Base-by-base conservation (phyloP, 352 stramenopile species). In the Pythium pyrilobum region DNA sequence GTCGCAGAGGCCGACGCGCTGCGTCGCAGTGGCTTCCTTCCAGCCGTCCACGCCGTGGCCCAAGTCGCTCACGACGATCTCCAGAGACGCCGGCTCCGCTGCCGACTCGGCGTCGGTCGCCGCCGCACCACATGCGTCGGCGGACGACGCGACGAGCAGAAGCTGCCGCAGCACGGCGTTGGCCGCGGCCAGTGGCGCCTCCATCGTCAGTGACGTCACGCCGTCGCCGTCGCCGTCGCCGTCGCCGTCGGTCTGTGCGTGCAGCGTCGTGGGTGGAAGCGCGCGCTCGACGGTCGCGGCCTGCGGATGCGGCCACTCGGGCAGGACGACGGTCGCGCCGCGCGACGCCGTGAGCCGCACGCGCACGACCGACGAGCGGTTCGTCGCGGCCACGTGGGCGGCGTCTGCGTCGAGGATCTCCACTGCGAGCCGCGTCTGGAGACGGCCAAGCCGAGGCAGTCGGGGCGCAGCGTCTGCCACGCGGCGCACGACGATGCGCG, bases 21-120 rank as follows among this genome's bases (percentile, higher is more conserved):
- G 8, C 3, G 24, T 38, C 7, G 41, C n/a, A 10, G 32, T 18
- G 13, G 27, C 31, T 6, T 24, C 29, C 37, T 58, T 4, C 50
- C 38, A 51, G 2, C 16, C 41, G 7, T 1, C 16, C 29, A 43
- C 31, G 2, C 40, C 50, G 13, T 57, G 38, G n/a, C 40, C 51
- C 21, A 58, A 23, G n/a, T 58, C 51, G 10, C 23, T 58, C 31
- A 58, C 51, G 25, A 28, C n/a, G 24, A 58, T 20, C n/a, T 48
- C 36, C 15, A 58, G 32, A 16, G 39, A 3, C 25, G 41, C 10
- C 31, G 2, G 40, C 25, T 3, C 13, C 11, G 1, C 28, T 9
- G 27, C 23, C 36, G n/a, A n/a, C 9, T 45, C 38, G 12, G 23
- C 29, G 16, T 37, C 29, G 27, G 6, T 10, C 10, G 13, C 25